Base-by-base conservation (phyloP, 2,329 filamentous ascomycete species). In the Epichloe baconii region DNA sequence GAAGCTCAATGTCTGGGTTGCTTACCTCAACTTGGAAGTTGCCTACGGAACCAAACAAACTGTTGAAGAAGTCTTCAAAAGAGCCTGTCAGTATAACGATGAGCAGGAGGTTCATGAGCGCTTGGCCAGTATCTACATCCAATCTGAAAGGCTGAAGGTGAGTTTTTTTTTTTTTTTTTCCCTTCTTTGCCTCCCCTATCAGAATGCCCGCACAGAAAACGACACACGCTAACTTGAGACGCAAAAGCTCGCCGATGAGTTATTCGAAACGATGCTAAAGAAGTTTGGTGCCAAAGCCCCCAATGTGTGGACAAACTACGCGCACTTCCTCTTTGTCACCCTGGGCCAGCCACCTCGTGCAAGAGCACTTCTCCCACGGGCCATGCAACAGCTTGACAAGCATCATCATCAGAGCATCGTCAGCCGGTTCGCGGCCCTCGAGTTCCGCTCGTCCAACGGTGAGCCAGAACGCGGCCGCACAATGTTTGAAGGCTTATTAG, bases 1-100 rank as follows among this genome's bases (percentile, higher is more conserved):
- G 69, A 96, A 96, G 70, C 74, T 95, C 59, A 95, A 96, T 66
- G 81, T 96, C 49, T 98, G 93, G 94, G 83, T 94, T 53, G 93
- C 90, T 0, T 81, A 91, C 64, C 80, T 98, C 60, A 97, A 98
- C 71, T 73, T 98, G 59, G 93, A 98, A 69, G 89, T 93, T 56
- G 83, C 85, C 6, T 96, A 94, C 64, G 88, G 88, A 54, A 87
- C 78, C 57, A 85, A 93, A 52, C 86, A 93, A 53, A 83, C 79
- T 0, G 75, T 95, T 2, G 87, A 95, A 17, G 82, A 87, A 34
- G 82, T 89, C 7, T 97, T 98, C 75, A 90, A 87, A 72, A 82
- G 88, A 50, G 91, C 93, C 1, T 95, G 88, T 66, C 86, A 94
- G 68, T 90, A 94, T 71, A 96, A 96, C 64, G 90, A 97, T 63